Percentiles rank a stretch among this genome's conserved stretches.
phyloP scores from a whole-genome alignment of 176 grass and related monocot genomes.

The Zea luxurians region DNA sequence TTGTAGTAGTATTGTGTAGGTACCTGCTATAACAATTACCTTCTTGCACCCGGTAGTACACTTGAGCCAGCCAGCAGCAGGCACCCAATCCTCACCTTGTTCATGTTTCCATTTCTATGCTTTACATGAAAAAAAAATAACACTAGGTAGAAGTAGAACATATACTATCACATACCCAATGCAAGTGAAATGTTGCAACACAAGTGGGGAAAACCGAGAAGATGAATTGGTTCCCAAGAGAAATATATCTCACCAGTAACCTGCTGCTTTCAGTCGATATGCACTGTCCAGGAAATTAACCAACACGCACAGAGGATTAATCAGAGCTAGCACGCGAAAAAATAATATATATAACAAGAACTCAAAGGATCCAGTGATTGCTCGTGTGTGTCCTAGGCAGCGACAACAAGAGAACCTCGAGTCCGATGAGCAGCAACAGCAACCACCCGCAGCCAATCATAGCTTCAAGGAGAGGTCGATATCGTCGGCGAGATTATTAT shows the following conservation, averaged over 20 bases:
- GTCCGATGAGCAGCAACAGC: neutral
- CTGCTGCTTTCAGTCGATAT: conserved; percentile 24
- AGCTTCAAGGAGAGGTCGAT: conserved; percentile 76
- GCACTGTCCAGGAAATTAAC: neutral
- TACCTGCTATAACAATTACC: neutral
- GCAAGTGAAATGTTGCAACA: neutral
- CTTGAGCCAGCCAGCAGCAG: neutral
- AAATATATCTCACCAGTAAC: neutral
- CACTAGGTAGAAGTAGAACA: neutral
- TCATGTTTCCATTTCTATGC: conserved; percentile 11
- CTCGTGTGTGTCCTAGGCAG: neutral
- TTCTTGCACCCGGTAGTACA: neutral
- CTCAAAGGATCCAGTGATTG: neutral
- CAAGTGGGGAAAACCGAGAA: neutral
- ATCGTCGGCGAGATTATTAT: conserved; percentile 44
- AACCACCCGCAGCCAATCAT: conserved; percentile 37
- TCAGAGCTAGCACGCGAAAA: neutral
- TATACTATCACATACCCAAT: neutral
- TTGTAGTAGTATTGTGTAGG: neutral
- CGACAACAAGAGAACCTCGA: conserved; percentile 3
- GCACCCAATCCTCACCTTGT: neutral
- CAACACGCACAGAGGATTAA: conserved; percentile 2
- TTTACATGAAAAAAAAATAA: conserved; percentile 12
- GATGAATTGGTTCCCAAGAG: neutral
- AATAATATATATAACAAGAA: neutral